Percentiles rank a stretch among this genome's conserved stretches.
Evolutionary conservation across 495 filamentous ascomycete genomes (phyloP).

Genomic region (Penicillium tannophilum): DNA sequence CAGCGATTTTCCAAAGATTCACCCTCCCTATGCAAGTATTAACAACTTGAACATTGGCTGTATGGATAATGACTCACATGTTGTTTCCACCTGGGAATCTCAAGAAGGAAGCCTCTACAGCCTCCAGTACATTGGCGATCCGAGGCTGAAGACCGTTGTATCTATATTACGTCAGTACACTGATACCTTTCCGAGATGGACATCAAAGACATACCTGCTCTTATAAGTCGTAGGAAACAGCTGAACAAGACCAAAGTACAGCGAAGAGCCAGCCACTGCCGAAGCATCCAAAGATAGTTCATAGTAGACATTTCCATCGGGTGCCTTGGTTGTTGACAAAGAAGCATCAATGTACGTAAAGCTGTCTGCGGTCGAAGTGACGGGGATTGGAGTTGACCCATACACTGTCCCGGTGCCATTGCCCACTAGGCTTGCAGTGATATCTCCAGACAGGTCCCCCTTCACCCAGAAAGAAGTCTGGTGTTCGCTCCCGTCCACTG

Average conservation of each 20-base stretch:
- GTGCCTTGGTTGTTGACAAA: slow-evolving; percentile 45
- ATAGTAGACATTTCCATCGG: slow-evolving; percentile 63
- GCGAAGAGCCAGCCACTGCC: slow-evolving; percentile 38
- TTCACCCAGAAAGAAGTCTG: slow-evolving; percentile 59
- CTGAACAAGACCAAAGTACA: slow-evolving; percentile 63
- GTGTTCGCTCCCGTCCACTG: slow-evolving; percentile 47
- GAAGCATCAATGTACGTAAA: slow-evolving; percentile 31
- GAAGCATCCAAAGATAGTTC: slow-evolving; percentile 55
- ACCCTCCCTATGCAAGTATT: slow-evolving; percentile 42
- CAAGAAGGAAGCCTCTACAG: slow-evolving; percentile 56
- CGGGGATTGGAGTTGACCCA: slow-evolving; percentile 22
- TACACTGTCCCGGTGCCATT: slow-evolving; percentile 27
- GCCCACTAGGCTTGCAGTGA: slow-evolving; percentile 28
- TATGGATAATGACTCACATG: slow-evolving; percentile 25
- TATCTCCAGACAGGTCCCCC: slow-evolving; percentile 27
- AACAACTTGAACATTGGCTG: neutral
- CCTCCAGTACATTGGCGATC: slow-evolving; percentile 54
- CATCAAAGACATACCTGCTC: slow-evolving; percentile 14
- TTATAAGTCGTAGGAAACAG: slow-evolving; percentile 67
- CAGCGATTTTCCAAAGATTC: slow-evolving; percentile 48
- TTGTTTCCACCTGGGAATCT: slow-evolving; percentile 67
- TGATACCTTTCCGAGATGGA: neutral
- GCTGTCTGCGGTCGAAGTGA: slow-evolving; percentile 19
- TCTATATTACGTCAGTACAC: slow-evolving; percentile 20
- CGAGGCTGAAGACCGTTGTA: slow-evolving; percentile 60